These are phyloP conservation scores for Metschnikowia chrysomelidarum DNA, from an alignment of 805 yeast species.

Conservation along the genomic window DNA sequence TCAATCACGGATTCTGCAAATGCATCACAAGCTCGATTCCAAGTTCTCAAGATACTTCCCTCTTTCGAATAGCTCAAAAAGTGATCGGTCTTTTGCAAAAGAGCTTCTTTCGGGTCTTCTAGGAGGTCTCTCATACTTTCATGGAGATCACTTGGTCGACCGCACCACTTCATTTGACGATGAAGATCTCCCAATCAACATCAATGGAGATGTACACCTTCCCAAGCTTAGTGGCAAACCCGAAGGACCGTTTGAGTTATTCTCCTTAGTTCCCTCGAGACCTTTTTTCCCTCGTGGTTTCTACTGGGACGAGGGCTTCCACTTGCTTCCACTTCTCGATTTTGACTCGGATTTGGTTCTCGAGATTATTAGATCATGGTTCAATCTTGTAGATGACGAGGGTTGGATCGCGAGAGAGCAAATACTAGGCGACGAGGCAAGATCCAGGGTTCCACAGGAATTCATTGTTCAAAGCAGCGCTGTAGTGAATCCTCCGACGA, in stretches of 20 bases:
- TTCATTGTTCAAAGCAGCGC: constrained; percentile 85
- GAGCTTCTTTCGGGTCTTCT: constrained; percentile 77
- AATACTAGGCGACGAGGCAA: constrained; percentile 86
- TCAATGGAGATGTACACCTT: constrained; percentile 16
- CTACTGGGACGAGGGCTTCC: constrained; percentile 99
- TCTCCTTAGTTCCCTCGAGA: constrained; percentile 86
- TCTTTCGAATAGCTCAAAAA: constrained; percentile 53
- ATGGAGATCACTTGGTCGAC: constrained; percentile 83
- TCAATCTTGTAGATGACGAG: constrained; percentile 74
- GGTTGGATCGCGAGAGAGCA: constrained; percentile 99
- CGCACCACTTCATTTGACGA: constrained; percentile 66
- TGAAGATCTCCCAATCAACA: constrained; percentile 57
- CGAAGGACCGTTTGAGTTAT: constrained; percentile 77
- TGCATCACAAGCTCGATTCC: constrained; percentile 42
- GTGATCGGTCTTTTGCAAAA: constrained; percentile 57
- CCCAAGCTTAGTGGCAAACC: constrained; percentile 47
- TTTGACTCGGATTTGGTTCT: constrained; percentile 81
- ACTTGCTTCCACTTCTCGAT: constrained; percentile 73
- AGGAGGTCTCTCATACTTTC: constrained; percentile 88
- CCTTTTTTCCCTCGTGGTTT: constrained; percentile 96
- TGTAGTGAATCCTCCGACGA: constrained; percentile 94
- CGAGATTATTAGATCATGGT: constrained; percentile 86
- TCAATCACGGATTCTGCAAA: constrained; percentile 28
- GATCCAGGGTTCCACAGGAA: constrained; percentile 80
- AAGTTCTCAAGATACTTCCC: constrained; percentile 54